phyloP scores from a whole-genome alignment of 805 yeast species.

The Cyberlindnera japonica region DNA sequence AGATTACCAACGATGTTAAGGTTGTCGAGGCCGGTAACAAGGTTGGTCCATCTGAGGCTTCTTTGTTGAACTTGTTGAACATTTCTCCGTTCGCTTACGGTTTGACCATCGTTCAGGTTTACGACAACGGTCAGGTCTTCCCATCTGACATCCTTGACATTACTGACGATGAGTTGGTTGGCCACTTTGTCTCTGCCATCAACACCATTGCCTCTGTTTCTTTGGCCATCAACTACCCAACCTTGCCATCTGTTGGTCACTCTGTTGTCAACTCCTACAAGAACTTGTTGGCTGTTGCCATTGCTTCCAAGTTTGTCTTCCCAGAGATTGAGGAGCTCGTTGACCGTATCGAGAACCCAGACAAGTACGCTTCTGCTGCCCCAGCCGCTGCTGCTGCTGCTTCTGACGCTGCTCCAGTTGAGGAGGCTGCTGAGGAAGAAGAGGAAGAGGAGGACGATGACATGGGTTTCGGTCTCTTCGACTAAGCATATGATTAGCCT shows the following conservation, averaged over 20 bases:
- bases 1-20: slow-evolving; percentile 94
- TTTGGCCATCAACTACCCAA: slow-evolving; percentile 98
- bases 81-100: slow-evolving; percentile 99
- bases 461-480: slow-evolving; percentile 99
- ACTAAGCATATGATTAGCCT: slow-evolving; percentile 48
- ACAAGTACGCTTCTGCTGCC: slow-evolving; percentile 99
- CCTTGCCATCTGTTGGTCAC: slow-evolving; percentile 99
- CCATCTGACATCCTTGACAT: slow-evolving; percentile 95
- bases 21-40: slow-evolving; percentile 81
- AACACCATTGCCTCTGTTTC: slow-evolving; percentile 93
- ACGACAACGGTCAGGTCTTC: slow-evolving; percentile 98
- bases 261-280: slow-evolving; percentile 98
- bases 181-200: slow-evolving; percentile 90
- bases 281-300: slow-evolving; percentile 95
- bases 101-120: slow-evolving; percentile 93
- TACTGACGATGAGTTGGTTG: slow-evolving; percentile 93
- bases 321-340: slow-evolving; percentile 98
- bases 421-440: slow-evolving; percentile 70
- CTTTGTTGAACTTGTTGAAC: slow-evolving; percentile 98
- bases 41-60: slow-evolving; percentile 99
- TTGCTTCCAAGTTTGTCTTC: slow-evolving; percentile 98
- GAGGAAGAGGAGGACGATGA: slow-evolving; percentile 63
- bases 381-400: slow-evolving; percentile 91
- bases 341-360: slow-evolving; percentile 99
- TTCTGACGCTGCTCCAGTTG: slow-evolving; percentile 69